Evolutionary conservation across 257 asterid species (phyloP).

Genomic region (Craterostigma plantagineum): DNA sequence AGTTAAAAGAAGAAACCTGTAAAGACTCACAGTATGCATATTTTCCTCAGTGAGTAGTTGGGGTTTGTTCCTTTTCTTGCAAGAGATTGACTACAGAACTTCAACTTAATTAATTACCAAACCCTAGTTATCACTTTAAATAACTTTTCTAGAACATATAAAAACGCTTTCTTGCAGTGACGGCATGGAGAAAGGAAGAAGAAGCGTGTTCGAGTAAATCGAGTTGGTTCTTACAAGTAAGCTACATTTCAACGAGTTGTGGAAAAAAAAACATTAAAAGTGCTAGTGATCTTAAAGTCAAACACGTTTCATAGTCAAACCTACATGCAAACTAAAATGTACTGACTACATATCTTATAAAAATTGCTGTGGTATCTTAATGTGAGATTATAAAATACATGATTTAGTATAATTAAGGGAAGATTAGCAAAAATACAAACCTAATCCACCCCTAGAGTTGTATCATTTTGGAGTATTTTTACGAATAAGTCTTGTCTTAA

Average conservation of each 20-base stretch:
- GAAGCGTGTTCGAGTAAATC: conserved; percentile 6
- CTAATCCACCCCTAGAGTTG: too few species aligned
- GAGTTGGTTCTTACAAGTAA: conserved; percentile 23
- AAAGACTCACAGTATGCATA: conserved; percentile 1
- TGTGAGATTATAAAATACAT: too few species aligned
- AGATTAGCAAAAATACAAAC: too few species aligned
- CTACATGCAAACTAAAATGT: conserved; percentile 4
- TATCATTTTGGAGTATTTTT: too few species aligned
- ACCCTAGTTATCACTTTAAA: conserved; percentile 12
- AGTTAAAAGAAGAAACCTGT: neutral
- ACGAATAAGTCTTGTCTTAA: too few species aligned
- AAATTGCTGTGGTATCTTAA: too few species aligned
- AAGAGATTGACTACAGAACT: conserved; percentile 37
- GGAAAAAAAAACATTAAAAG: conserved; percentile 3
- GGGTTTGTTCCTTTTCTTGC: conserved; percentile 30
- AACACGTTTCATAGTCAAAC: conserved; percentile 16
- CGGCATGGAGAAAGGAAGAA: conserved; percentile 2
- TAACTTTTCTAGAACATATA: conserved; percentile 8
- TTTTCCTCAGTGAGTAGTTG: conserved; percentile 28
- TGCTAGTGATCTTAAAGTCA: conserved; percentile 11
- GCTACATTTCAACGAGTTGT: conserved; percentile 13
- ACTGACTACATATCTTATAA: neutral
- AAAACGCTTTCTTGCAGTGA: conserved; percentile 11
- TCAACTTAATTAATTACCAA: conserved; percentile 8
- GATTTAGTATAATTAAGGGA: too few species aligned